These are phyloP conservation scores for Xylariaceae sp. DNA, from an alignment of 2,329 filamentous ascomycete genomes.

Conservation along the genomic window DNA sequence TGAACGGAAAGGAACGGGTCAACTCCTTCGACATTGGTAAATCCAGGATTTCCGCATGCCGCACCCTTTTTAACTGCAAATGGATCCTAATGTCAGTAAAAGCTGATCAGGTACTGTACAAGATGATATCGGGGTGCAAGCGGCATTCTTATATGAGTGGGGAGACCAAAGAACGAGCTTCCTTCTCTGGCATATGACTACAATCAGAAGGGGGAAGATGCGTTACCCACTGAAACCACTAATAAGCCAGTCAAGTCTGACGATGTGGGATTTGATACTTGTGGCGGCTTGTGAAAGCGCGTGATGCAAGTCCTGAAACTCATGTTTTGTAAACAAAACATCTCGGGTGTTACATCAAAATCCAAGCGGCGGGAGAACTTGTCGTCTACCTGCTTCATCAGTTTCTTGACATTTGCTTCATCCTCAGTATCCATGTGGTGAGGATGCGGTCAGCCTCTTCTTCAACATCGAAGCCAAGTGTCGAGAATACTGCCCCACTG, in stretches of 20 bases:
- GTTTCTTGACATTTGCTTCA: too few relatives aligned
- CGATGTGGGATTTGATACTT: conserved; percentile 35
- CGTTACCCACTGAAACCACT: conserved; percentile 38
- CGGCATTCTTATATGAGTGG: neutral
- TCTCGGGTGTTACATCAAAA: too few relatives aligned
- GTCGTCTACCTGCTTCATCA: too few relatives aligned
- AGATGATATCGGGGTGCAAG: neutral
- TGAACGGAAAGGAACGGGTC: too few relatives aligned
- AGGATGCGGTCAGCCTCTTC: too few relatives aligned
- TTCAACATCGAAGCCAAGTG: too few relatives aligned
- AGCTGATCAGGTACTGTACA: neutral
- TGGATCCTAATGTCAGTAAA: neutral
- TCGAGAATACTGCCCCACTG: too few relatives aligned
- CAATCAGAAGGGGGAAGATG: neutral
- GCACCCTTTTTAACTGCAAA: conserved; percentile 20
- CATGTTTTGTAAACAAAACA: too few relatives aligned
- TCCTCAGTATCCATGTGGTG: too few relatives aligned
- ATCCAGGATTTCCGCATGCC: conserved; percentile 20
- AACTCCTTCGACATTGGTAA: too few relatives aligned
- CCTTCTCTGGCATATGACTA: neutral
- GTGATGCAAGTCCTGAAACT: conserved; percentile 48
- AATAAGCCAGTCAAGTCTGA: conserved; percentile 51
- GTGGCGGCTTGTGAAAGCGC: conserved; percentile 41
- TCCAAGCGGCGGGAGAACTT: too few relatives aligned
- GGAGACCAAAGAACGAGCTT: neutral